Percentiles rank a stretch among this genome's conserved stretches.
phyloP scores from a whole-genome alignment of 2,329 filamentous ascomycete genomes.

The Phialophora verrucosa region DNA sequence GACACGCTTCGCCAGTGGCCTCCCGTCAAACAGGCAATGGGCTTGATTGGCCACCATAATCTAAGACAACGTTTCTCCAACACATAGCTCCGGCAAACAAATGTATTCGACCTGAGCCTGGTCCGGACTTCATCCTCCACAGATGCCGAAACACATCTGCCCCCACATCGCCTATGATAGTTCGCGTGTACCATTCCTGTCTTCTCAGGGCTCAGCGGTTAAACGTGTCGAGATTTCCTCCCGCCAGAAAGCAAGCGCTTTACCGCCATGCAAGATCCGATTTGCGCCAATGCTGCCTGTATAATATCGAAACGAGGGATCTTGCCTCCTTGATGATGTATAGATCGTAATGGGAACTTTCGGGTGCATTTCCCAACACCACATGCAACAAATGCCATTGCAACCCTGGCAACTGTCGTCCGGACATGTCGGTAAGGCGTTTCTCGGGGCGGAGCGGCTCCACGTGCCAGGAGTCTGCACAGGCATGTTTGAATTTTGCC shows the following conservation, averaged over 20 bases:
- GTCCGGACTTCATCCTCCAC: neutral
- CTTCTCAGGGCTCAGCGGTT: neutral
- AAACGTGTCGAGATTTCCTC: conserved; percentile 6
- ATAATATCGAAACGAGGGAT: conserved; percentile 19
- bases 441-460: neutral
- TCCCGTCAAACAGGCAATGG: neutral
- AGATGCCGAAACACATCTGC: neutral
- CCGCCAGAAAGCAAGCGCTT: conserved; percentile 7
- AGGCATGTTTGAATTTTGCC: neutral
- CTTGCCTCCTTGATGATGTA: conserved; percentile 18
- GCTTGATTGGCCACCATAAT: neutral
- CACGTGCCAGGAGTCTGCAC: neutral
- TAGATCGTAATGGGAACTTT: conserved; percentile 1
- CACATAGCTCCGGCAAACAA: neutral
- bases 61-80: neutral
- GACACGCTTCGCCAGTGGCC: neutral
- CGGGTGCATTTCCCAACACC: neutral
- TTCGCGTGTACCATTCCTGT: neutral
- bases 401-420: neutral
- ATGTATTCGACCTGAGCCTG: neutral
- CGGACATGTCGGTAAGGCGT: neutral
- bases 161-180: neutral
- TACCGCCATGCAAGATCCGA: conserved; percentile 13
- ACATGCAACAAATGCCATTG: conserved; percentile 10
- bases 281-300: conserved; percentile 30